Evolutionary conservation across 345 rosid species (phyloP), one percentile per base, ranked within the genome.

Genomic region (Citrus maxima): DNA sequence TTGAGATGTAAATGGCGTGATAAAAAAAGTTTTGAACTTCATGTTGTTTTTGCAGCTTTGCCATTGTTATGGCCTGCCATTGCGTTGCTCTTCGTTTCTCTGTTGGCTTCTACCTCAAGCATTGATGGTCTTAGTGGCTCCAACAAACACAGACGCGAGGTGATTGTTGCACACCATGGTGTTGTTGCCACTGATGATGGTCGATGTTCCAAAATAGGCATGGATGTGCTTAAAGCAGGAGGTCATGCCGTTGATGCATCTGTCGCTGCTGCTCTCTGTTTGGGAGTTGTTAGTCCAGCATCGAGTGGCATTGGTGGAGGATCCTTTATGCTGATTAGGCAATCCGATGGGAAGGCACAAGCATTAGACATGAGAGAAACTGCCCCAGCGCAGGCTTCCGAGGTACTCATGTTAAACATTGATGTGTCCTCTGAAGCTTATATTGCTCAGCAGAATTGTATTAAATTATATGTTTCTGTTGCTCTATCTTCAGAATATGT

Each of bases 301-400:
- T 88, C 93, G 9, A 89, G 91, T 60, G 93, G 93, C 67, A 70
- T 88, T 13, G 93, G 95, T 3, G 95, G 95, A 42, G 93, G 93
- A 79, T 83, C 87, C 25, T 91, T 91, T 67, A 86, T 82, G 85
- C 32, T 91, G 12, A 62, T 88, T 37, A 74, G 86, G 70, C 67
- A 61, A 18, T 82, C 84, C 37, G 75, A 32, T 76, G 91, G 89
- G 9, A 73, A 77, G 10, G 74, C 78, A 7, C 80, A 81, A 10
- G 84, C 89, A 38, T 79, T 86, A 60, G 89, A 90, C 74, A 87
- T 87, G 86, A 88, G 92, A 81, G 95, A 91, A 86, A 85, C 82
- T 16, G 95, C 95, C 56, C 95, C 95, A 7, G 34, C 75, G 34
- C n/a, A 18, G 7, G 92, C 95, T 73, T 85, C 90, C 27, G 55